Percentiles rank a stretch among this genome's conserved stretches.
Conservation (phyloP, 140 eudicot genomes). For the Cichorium intybus region DNA sequence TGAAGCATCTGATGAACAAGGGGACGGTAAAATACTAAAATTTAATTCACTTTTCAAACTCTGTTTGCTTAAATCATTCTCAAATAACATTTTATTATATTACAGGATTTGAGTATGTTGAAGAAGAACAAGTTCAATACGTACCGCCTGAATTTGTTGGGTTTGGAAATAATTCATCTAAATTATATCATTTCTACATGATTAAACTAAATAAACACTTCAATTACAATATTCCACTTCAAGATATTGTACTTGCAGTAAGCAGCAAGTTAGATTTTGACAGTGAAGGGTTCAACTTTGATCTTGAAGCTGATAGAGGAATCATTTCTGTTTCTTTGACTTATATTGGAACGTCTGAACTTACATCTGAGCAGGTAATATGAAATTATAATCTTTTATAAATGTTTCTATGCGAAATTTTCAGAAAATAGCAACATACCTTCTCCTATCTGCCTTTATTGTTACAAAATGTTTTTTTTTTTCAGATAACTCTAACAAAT, state of each 20-base stretch:
- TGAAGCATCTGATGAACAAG: constrained; percentile 42
- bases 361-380: constrained; percentile 59
- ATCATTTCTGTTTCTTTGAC: constrained; percentile 31
- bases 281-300: constrained; percentile 31
- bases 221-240: constrained; percentile 38
- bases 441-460: no score
- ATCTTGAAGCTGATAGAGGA: constrained; percentile 61
- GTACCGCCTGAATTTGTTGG: constrained; percentile 68
- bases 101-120: constrained; percentile 41
- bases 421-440: no score
- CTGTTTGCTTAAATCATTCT: not conserved
- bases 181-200: constrained; percentile 50
- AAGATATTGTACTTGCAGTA: constrained; percentile 55
- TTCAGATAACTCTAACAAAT: constrained; percentile 50
- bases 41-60: not conserved
- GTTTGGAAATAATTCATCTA: constrained; percentile 18
- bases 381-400: not conserved
- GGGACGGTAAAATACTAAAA: constrained; percentile 40
- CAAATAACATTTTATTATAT: not conserved
- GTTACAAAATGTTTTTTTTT: not conserved
- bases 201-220: constrained; percentile 43
- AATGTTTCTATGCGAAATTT: not conserved
- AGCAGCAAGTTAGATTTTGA: constrained; percentile 44
- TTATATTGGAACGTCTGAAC: constrained; percentile 32
- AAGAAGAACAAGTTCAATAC: constrained; percentile 45